These are phyloP conservation scores for Entophlyctis luteolus DNA, from an alignment of 192 early-diverging fungal species.

Conservation along the genomic window DNA sequence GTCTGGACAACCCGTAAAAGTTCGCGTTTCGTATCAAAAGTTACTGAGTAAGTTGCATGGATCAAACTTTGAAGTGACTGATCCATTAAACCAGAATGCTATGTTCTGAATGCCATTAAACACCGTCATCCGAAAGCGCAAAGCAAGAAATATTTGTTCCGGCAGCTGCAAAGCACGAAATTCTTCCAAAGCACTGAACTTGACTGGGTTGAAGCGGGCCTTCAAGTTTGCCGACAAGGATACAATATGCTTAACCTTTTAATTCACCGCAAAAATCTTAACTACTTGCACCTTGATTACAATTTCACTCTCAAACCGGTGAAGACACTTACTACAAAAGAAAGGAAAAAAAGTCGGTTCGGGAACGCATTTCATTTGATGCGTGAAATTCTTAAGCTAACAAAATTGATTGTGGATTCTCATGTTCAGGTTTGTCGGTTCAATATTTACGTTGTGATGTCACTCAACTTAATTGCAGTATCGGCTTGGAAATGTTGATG, in stretches of 20 bases:
- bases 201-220: conserved; percentile 98
- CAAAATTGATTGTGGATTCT: conserved; percentile 93
- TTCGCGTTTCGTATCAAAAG: conserved; percentile 98
- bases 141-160: conserved; percentile 92
- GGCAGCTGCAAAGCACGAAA: conserved; percentile 92
- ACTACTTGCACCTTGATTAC: conserved; percentile 97
- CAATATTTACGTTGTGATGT: background rate
- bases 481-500: conserved; percentile 95
- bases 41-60: conserved; percentile 50
- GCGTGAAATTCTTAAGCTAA: conserved; percentile 93
- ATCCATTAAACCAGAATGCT: conserved; percentile 62
- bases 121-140: conserved; percentile 81
- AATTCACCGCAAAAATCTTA: conserved; percentile 97
- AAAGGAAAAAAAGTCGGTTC: conserved; percentile 97
- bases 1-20: conserved; percentile 90
- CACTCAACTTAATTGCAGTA: conserved; percentile 41
- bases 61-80: background rate
- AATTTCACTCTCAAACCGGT: conserved; percentile 99
- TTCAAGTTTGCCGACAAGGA: conserved; percentile 97
- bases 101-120: conserved; percentile 87
- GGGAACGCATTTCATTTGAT: conserved; percentile 96
- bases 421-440: conserved; percentile 71
- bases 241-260: conserved; percentile 99
- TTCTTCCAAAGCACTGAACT: conserved; percentile 98
- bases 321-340: conserved; percentile 98